A percentile compares a stretch with the other conserved stretches of the same genome.
Conservation (phyloP, 352 stramenopile genomes). For the Pythium brassicae region DNA sequence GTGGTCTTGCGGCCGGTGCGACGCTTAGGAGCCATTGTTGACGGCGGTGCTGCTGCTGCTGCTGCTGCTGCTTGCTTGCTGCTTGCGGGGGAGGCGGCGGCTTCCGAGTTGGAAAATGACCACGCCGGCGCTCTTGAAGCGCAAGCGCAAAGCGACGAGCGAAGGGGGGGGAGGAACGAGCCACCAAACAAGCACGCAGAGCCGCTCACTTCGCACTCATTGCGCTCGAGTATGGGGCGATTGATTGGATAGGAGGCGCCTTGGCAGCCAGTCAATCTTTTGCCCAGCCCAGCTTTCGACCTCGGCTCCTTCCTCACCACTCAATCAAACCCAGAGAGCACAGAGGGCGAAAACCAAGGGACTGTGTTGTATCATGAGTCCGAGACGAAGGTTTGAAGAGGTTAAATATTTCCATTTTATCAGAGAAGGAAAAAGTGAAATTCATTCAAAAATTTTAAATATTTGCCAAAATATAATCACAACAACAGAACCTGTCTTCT, state of each 20-base stretch:
- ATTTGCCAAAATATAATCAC: no score
- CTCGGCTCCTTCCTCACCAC: no score
- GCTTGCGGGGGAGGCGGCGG: conserved; percentile 10
- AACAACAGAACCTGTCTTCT: no score
- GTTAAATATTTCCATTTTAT: no score
- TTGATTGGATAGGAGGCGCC: no score
- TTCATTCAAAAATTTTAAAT: no score
- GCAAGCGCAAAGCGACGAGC: neutral
- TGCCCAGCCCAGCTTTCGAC: no score
- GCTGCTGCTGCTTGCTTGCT: conserved; percentile 15
- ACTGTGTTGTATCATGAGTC: conserved; percentile 3
- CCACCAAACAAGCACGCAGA: neutral
- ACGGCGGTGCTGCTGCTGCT: neutral
- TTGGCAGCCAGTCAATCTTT: no score
- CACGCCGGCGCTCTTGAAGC: conserved; percentile 3
- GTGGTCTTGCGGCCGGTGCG: conserved; percentile 71
- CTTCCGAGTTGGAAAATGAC: conserved; percentile 38
- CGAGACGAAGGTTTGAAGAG: neutral
- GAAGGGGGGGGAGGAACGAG: neutral
- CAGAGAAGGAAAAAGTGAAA: no score
- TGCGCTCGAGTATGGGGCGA: no score
- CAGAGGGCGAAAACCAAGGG: neutral
- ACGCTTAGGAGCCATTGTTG: conserved; percentile 73
- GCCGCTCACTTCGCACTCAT: no score
- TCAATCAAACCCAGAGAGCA: no score